Percentiles rank a stretch among this genome's conserved stretches.
Evolutionary conservation across 257 asterid species (phyloP).

Genomic region (Anisodus tanguticus): DNA sequence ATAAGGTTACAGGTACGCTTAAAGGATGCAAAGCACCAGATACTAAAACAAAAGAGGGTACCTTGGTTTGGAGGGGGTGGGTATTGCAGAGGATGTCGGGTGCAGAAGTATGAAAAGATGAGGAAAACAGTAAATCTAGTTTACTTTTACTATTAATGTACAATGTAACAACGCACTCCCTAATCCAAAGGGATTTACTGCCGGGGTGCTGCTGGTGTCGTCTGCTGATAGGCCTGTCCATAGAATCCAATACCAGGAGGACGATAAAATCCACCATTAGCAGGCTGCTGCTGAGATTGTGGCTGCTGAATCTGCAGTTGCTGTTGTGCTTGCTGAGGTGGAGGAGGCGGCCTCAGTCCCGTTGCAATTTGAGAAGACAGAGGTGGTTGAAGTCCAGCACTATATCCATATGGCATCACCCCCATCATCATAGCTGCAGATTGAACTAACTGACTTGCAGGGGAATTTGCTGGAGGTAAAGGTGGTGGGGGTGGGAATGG

Average conservation of each 20-base stretch:
- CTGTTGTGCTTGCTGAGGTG: constrained; percentile 44
- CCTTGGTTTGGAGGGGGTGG: background rate
- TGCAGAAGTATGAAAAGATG: constrained; percentile 16
- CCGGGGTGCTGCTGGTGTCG: constrained; percentile 81
- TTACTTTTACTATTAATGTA: constrained; percentile 43
- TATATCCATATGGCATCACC: constrained; percentile 58
- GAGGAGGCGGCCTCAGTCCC: constrained; percentile 56
- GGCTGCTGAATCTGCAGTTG: constrained; percentile 40
- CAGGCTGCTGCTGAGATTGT: constrained; percentile 41
- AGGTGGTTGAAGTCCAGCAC: constrained; percentile 50
- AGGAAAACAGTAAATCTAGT: constrained; percentile 11
- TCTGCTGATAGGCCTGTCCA: constrained; percentile 80
- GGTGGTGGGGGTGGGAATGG: constrained; percentile 49
- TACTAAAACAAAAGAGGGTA: background rate
- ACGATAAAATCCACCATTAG: constrained; percentile 66
- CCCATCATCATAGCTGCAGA: constrained; percentile 47
- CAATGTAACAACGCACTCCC: constrained; percentile 41
- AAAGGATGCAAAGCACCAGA: constrained; percentile 27
- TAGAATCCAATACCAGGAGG: constrained; percentile 83
- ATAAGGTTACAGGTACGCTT: constrained; percentile 17
- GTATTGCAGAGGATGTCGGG: background rate
- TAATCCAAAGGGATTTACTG: constrained; percentile 52
- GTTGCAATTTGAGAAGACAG: constrained; percentile 45
- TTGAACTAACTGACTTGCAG: constrained; percentile 54
- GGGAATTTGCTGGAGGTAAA: constrained; percentile 47